Base-by-base conservation (phyloP, 2,329 filamentous ascomycete species). In the Penicillium sp. region DNA sequence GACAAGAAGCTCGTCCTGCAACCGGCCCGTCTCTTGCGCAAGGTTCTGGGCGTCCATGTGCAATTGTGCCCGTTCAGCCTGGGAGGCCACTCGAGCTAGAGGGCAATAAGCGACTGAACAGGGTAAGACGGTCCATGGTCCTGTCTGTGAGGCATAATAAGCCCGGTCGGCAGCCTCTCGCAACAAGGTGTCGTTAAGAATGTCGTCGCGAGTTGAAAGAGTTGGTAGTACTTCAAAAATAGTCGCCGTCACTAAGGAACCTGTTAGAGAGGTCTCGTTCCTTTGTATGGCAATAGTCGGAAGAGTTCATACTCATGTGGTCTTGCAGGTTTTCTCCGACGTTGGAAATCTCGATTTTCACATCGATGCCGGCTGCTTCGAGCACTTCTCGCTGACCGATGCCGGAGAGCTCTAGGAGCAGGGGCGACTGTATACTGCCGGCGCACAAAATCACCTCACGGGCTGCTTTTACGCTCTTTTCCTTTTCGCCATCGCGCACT, bases 381-480 rank as follows among this genome's bases (percentile, higher is more conserved):
- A 85, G 74, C 7, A 83, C 67, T 0, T 76, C 68, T 3, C 76
- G 73, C 49, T 79, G 76, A 4, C 87, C 87, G 42, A 89, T 80
- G 0, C 87, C 87, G 0, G 85, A 88, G 1, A 88, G 75, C 64
- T 89, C 57, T n/a, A 84, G 80, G 16, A 86, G 76, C 72, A 83
- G 85, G 5, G 82, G 87, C 10, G 83, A 86, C 68, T 83, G 81
- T 43, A 84, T 76, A 30, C 80, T 82, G 0, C 87, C 87, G 0
- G 85, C 85, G 4, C 83, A 82, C 2, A 90, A 71, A 40, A 90
- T 81, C 11, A 88, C 80, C 65, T 89, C 87, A 55, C 72, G 71
- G 26, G 66, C 70, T 64, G 68, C 76, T 10, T 64, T 78, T 3
- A 78, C 71, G 4, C 69, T 68, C 53, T 76, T 70, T 4, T 73